Evolutionary conservation across 306 rosid species (phyloP), one percentile per base, ranked within the genome.

Genomic region (Crotalaria pallida): DNA sequence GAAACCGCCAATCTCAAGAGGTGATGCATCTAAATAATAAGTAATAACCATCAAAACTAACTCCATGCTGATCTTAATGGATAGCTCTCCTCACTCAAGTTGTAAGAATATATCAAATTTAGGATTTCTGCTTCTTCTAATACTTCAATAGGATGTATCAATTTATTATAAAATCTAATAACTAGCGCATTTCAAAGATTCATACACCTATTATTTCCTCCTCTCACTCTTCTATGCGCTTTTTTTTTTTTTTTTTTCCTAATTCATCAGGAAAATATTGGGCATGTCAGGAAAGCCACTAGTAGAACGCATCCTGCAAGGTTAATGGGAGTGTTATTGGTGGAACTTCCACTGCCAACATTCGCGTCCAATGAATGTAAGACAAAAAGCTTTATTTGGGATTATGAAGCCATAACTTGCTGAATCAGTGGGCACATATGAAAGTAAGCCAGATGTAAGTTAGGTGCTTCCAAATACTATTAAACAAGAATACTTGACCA

Each of bases 281-380:
- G 21, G 27, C 43, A 40, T 47, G 79, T 24, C 50, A 50, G 67
- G 74, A 78, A 81, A 57, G 53, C 10, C 6, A 68, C 75, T 36
- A 71, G 56, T 65, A 74, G 66, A 50, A 67, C 74, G 66, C 81
- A 57, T 47, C 48, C 34, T 0, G 49, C 47, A 33, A 71, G 53
- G 64, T 26, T 8, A 13, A 70, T 17, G 56, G 19, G 50, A 58
- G 65, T 71, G 70, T 59, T 66, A 66, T 61, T 77, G 56, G 75
- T 65, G 18, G 55, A 73, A 77, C 62, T 50, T 61, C 66, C 74
- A 31, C 10, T 2, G 36, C 40, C 5, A 21, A 53, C 58, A 7
- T 62, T 59, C 53, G 70, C 81, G 70, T 41, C 53, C 74, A 58
- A 74, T 65, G 74, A 58, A 77, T 60, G 81, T n/a, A n/a, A n/a